Conservation (phyloP, 2,329 filamentous ascomycete genomes). For the Fusarium hostae region DNA sequence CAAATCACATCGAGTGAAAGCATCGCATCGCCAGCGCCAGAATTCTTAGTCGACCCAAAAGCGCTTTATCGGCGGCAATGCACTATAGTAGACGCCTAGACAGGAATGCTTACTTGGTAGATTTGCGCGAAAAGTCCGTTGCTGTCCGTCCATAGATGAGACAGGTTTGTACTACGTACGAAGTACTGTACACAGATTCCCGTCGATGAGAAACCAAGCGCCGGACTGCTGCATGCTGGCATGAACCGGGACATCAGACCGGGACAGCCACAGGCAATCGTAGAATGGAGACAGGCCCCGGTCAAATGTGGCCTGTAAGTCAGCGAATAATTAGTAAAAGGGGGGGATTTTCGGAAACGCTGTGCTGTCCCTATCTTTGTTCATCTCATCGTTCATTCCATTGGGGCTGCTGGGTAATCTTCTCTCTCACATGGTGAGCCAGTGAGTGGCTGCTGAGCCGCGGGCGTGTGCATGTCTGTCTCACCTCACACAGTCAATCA, state of each 20-base stretch:
- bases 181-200: slow-evolving; percentile 2
- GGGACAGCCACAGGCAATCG: not conserved
- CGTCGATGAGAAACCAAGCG: slow-evolving; percentile 17
- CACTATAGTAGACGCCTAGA: not conserved
- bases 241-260: slow-evolving; percentile 15
- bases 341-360: not conserved
- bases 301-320: not conserved
- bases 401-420: slow-evolving; percentile 1
- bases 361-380: not conserved
- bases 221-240: slow-evolving; percentile 14
- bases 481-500: slow-evolving; percentile 26
- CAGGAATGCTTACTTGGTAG: slow-evolving; percentile 22
- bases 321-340: not conserved
- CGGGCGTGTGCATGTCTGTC: slow-evolving; percentile 29
- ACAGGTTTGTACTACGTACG: not conserved
- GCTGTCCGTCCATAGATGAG: slow-evolving; percentile 15
- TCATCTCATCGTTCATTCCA: slow-evolving; percentile 22
- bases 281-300: not conserved
- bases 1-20: slow-evolving; percentile 23
- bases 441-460: slow-evolving; percentile 26
- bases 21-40: slow-evolving; percentile 22
- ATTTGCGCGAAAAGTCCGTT: not conserved
- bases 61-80: slow-evolving; percentile 3
- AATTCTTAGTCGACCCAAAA: slow-evolving; percentile 20
- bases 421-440: slow-evolving; percentile 20